Base-by-base conservation (phyloP, 192 early-diverging fungal species). In the Rhizophagus prolifer region DNA sequence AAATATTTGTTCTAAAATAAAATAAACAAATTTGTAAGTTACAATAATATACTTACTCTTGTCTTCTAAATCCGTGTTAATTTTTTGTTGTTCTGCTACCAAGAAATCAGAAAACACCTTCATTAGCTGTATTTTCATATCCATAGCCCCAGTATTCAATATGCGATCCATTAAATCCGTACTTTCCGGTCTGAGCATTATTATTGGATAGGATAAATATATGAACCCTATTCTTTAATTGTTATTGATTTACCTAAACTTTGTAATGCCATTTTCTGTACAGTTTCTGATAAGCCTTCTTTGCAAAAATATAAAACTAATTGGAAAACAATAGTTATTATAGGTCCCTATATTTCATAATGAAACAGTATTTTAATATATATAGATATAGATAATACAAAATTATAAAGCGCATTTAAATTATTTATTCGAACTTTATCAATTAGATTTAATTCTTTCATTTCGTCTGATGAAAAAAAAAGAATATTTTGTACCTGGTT, bases 31-130 rank as follows among this genome's bases (percentile, higher is more conserved):
- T 19, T 30, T 38, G 67, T 9, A 34, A 12, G 36, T 62, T 21
- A 25, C 13, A 26, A 26, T 31, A 34, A 41, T 63, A 80, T 23
- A 26, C 36, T 67, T 78, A 80, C 83, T 86, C 78, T 83, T 84
- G 28, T 85, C 82, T 54, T 76, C 75, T 31, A 76, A 68, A 60
- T 75, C 60, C n/a, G 82, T 82, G 10, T 83, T 83, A 41, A 89
- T 84, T 65, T 85, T 78, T 74, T 84, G 78, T 30, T 92, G 86
- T 69, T 95, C 94, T 1, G 81, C 80, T 10, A 85, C 78, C 75
- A 96, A 78, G 71, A 91, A 94, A 77, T 93, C 90, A 21, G 84
- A 66, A 80, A 95, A 94, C 30, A 89, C 87, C 26, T 86, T 86
- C 79, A 95, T 79, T n/a, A 95, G 70, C 69, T 94, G 88, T 41